phyloP scores from a whole-genome alignment of 345 rosid species.

The Carallia pectinifolia region DNA sequence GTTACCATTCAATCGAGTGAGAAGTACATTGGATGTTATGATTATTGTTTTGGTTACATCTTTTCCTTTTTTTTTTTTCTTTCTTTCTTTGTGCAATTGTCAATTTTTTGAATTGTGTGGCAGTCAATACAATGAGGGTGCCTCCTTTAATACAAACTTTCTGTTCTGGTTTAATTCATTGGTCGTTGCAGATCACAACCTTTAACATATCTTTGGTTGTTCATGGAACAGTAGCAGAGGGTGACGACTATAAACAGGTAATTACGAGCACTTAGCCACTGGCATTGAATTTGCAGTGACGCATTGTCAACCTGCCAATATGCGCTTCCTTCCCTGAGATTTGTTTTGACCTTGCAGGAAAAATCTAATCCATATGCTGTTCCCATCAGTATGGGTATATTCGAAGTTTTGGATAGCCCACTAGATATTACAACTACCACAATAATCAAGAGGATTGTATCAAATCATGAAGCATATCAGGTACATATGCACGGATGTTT shows the following conservation, averaged over 20 bases:
- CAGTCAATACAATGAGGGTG: background rate
- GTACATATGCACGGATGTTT: slow-evolving; percentile 16
- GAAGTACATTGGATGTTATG: no score
- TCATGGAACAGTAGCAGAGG: slow-evolving; percentile 72
- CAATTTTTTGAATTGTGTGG: background rate
- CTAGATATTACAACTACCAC: slow-evolving; percentile 71
- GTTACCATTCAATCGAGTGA: no score
- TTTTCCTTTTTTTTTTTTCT: background rate
- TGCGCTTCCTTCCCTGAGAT: no score
- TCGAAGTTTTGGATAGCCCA: slow-evolving; percentile 64
- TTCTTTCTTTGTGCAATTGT: background rate
- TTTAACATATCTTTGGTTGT: slow-evolving; percentile 63
- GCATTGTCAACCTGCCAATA: background rate
- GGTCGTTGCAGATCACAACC: slow-evolving; percentile 57
- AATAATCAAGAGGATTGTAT: slow-evolving; percentile 64
- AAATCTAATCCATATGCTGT: slow-evolving; percentile 58
- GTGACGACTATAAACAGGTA: slow-evolving; percentile 52
- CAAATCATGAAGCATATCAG: slow-evolving; percentile 76
- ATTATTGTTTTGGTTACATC: no score
- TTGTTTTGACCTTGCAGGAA: slow-evolving; percentile 35
- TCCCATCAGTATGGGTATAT: slow-evolving; percentile 68
- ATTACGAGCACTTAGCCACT: background rate
- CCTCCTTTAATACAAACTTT: background rate
- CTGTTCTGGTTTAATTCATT: background rate
- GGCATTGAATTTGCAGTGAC: background rate